Conservation (phyloP, 768 basidiomycete genomes). For the Chalciporus chontae region DNA sequence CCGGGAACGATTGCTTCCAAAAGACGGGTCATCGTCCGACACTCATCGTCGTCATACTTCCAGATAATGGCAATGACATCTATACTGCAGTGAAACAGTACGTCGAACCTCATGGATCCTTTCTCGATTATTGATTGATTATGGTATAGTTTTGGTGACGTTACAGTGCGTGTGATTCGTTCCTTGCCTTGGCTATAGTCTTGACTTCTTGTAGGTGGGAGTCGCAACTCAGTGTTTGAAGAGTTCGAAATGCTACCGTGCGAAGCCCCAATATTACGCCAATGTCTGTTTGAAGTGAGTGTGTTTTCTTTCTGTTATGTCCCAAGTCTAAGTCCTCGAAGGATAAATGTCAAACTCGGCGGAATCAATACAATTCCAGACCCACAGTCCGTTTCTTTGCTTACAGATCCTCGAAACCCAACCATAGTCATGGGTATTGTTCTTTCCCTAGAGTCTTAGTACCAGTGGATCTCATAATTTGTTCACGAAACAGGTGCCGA, state of each 20-base stretch:
- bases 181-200: background rate
- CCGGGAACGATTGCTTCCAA: constrained; percentile 45
- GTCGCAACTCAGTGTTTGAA: constrained; percentile 81
- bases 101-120: constrained; percentile 23
- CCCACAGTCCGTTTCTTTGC: constrained; percentile 55
- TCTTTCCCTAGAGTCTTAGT: background rate
- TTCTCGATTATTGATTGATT: constrained; percentile 2
- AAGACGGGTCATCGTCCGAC: constrained; percentile 44
- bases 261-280: constrained; percentile 75
- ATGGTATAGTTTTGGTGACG: constrained; percentile 63
- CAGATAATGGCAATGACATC: constrained; percentile 71
- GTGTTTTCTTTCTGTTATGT: background rate
- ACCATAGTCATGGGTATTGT: constrained; percentile 74
- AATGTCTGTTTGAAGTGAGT: constrained; percentile 77
- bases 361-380: constrained; percentile 81
- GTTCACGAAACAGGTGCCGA: constrained; percentile 55
- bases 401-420: constrained; percentile 69
- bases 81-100: constrained; percentile 80
- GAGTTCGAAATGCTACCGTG: constrained; percentile 57
- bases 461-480: background rate
- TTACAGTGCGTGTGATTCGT: constrained; percentile 37
- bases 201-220: constrained; percentile 45
- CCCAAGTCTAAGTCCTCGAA: constrained; percentile 24
- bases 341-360: constrained; percentile 81
- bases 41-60: constrained; percentile 66